These are phyloP conservation scores for Entomortierella chlamydospora DNA, from an alignment of 192 early-diverging fungal species.

Conservation along the genomic window DNA sequence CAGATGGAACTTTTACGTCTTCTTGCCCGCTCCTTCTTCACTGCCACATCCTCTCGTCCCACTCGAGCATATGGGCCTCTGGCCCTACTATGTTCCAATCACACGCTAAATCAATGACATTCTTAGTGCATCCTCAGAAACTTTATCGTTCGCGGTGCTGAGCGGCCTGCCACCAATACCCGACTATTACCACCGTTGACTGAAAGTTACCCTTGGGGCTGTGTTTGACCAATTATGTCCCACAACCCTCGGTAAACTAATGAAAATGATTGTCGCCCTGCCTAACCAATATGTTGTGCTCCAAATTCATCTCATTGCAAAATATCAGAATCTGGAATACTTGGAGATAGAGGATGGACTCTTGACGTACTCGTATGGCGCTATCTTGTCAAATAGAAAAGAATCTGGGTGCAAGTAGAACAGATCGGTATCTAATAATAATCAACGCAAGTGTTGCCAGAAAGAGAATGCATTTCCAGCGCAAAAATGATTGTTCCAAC, in stretches of 20 bases:
- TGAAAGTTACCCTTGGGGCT: neutral
- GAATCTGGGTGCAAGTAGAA: too few species aligned
- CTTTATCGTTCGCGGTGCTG: neutral
- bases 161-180: too few species aligned
- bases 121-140: constrained; percentile 1
- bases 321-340: constrained; percentile 5
- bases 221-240: neutral
- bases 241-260: neutral
- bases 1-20: too few species aligned
- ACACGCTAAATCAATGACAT: constrained; percentile 3
- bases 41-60: neutral
- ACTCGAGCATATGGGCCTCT: neutral
- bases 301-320: neutral
- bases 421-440: too few species aligned
- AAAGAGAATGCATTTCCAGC: too few species aligned
- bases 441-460: too few species aligned
- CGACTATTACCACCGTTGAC: too few species aligned
- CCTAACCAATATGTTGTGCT: neutral
- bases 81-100: neutral
- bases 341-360: constrained; percentile 11
- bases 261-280: neutral
- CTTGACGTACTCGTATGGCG: neutral
- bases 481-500: too few species aligned
- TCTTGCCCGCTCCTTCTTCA: too few species aligned
- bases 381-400: neutral